Percentiles rank a stretch among this genome's conserved stretches.
Conservation (phyloP, 1,284 basidiomycete genomes). For the Ganoderma leucocontextum region DNA sequence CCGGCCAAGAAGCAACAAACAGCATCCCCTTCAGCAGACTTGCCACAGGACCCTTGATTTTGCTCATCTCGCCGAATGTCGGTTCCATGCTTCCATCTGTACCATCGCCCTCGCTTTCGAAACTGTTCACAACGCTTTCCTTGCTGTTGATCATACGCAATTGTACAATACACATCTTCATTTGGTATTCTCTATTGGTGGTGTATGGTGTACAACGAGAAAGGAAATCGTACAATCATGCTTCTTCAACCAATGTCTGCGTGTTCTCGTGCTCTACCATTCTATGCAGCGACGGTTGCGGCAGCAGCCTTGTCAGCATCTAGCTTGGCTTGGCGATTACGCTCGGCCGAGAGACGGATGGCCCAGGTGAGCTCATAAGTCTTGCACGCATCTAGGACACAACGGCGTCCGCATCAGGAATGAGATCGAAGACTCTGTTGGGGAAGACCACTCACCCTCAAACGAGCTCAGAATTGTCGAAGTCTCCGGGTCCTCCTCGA, state of each 20-base stretch:
- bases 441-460: slow-evolving; percentile 60
- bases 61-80: too few species aligned
- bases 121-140: neutral
- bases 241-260: slow-evolving; percentile 16
- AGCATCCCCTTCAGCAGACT: neutral
- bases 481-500: slow-evolving; percentile 74
- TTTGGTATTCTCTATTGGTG: slow-evolving; percentile 1
- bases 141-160: neutral
- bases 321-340: slow-evolving; percentile 40
- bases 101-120: slow-evolving; percentile 4
- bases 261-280: neutral
- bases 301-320: slow-evolving; percentile 21
- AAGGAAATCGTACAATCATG: slow-evolving; percentile 19
- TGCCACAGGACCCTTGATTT: slow-evolving; percentile 1
- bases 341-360: slow-evolving; percentile 81
- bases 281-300: slow-evolving; percentile 15
- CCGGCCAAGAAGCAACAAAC: slow-evolving; percentile 10
- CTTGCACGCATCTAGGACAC: slow-evolving; percentile 77
- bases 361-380: slow-evolving; percentile 92
- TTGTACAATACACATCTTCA: slow-evolving; percentile 7
- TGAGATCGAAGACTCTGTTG: neutral
- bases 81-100: neutral
- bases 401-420: slow-evolving; percentile 21
- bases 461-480: slow-evolving; percentile 77
- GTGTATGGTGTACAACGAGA: neutral